Evolutionary conservation across 2,329 filamentous ascomycete species (phyloP), one percentile per base, ranked within the genome.

Genomic region (Ophiostoma sp.): DNA sequence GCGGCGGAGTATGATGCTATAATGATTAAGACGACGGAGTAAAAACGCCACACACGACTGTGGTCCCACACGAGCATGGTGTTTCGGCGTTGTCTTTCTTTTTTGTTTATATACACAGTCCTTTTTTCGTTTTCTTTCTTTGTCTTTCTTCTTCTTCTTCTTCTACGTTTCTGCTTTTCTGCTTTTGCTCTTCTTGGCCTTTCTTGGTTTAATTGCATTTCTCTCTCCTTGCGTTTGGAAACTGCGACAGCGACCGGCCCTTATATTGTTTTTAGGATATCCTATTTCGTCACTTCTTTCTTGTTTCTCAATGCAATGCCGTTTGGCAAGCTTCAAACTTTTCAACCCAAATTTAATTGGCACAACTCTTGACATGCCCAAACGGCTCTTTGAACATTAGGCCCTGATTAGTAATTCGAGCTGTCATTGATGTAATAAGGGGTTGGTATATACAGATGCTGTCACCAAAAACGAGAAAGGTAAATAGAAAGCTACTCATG

Each of bases 1-100:
- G 78, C 82, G 88, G 76, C 83, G 87, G 77, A 89, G 87, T 78
- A 89, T 89, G 86, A 88, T 90, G 87, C 79, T 89, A 80, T 89
- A 82, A 86, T 64, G 68, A 75, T 72, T 59, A 72, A 55, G 25
- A 66, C 48, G 66, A 69, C 7, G 17, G 22, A 19, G 71, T 52
- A 36, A 22, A 48, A 55, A 42, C 36, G 45, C 57, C 42, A 52
- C 36, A 52, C 36, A 61, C 28, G 50, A 25, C 25, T 33, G 61
- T 48, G 61, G 61, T 39, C 61, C 22, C 36, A 63, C 39, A 25
- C n/a, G 28, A 74, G 55, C 57, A 71, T 28, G 68, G 61, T 69
- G 68, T 70, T 36, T 39, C 31, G 55, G 59, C 8, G 52, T 73
- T 69, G 45, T 63, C 72, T 72, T 31, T 48, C 15, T 19, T 57